Conservation (phyloP, 1,139 yeast species). For the Saccharomyces hybrid region DNA sequence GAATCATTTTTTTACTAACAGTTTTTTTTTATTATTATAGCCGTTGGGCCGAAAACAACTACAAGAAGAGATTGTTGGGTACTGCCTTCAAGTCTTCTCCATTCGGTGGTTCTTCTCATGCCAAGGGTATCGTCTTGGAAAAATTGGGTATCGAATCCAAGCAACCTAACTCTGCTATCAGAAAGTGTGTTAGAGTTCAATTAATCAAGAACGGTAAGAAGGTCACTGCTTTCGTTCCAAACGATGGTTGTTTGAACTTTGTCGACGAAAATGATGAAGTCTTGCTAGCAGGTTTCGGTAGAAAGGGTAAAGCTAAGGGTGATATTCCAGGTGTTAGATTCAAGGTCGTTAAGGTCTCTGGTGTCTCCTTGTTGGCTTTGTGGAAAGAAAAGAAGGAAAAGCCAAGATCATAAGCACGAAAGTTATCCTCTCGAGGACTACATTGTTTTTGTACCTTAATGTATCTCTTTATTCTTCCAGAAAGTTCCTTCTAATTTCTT, state of each 20-base stretch:
- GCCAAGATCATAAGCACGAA: slow-evolving; percentile 83
- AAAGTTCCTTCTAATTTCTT: neutral
- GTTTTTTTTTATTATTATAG: slow-evolving; percentile 19
- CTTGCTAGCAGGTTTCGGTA: slow-evolving; percentile 99
- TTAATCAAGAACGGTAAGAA: slow-evolving; percentile 99
- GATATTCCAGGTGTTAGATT: slow-evolving; percentile 99
- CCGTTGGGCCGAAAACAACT: slow-evolving; percentile 99
- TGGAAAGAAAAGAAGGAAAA: slow-evolving; percentile 99
- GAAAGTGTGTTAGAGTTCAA: slow-evolving; percentile 99
- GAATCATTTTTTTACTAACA: slow-evolving; percentile 1
- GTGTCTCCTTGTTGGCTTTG: slow-evolving; percentile 98
- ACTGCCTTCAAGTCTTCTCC: slow-evolving; percentile 99
- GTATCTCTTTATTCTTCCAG: slow-evolving; percentile 3
- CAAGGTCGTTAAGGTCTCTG: slow-evolving; percentile 99
- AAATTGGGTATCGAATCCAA: slow-evolving; percentile 99
- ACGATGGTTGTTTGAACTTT: slow-evolving; percentile 99
- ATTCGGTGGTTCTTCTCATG: slow-evolving; percentile 99
- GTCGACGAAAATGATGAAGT: slow-evolving; percentile 99
- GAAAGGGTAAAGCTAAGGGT: slow-evolving; percentile 99
- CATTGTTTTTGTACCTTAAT: slow-evolving; percentile 10
- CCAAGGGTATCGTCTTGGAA: slow-evolving; percentile 99
- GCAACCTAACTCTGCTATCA: slow-evolving; percentile 99
- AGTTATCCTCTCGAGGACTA: slow-evolving; percentile 6
- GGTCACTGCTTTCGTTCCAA: slow-evolving; percentile 99
- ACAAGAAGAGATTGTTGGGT: slow-evolving; percentile 98